Evolutionary conservation across 2,329 filamentous ascomycete species (phyloP).

Genomic region (Talaromyces rugulosus): DNA sequence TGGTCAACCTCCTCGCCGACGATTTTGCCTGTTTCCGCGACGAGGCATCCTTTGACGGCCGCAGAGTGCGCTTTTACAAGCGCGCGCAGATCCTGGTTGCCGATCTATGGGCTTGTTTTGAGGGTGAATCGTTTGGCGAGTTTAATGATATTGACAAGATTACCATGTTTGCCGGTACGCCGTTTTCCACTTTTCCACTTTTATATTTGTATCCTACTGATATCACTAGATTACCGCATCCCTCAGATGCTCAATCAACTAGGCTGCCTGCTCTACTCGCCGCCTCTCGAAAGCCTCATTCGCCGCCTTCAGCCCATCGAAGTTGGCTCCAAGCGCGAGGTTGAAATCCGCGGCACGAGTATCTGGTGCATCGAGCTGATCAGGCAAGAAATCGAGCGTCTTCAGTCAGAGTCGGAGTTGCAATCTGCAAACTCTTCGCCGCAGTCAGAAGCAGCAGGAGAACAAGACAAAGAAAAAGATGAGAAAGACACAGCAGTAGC

Average conservation of each 20-base stretch:
- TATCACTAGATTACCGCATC: slow-evolving; percentile 72
- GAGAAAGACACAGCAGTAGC: slow-evolving; percentile 2
- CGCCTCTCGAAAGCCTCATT: slow-evolving; percentile 69
- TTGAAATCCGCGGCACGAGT: slow-evolving; percentile 86
- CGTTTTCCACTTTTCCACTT: background rate
- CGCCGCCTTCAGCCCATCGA: slow-evolving; percentile 61
- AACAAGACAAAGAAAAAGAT: background rate
- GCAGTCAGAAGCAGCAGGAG: slow-evolving; percentile 2
- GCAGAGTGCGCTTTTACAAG: slow-evolving; percentile 79
- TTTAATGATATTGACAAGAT: slow-evolving; percentile 92
- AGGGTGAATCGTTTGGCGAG: slow-evolving; percentile 70
- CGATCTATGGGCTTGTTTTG: slow-evolving; percentile 94
- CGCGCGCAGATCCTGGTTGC: slow-evolving; percentile 94
- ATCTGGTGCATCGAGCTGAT: slow-evolving; percentile 97
- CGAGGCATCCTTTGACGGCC: slow-evolving; percentile 68
- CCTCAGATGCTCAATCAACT: slow-evolving; percentile 86
- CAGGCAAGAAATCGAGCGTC: slow-evolving; percentile 68
- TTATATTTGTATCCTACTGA: background rate
- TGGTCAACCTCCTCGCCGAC: slow-evolving; percentile 80
- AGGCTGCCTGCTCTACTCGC: slow-evolving; percentile 79
- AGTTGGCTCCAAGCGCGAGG: slow-evolving; percentile 71
- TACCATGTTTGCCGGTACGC: slow-evolving; percentile 82
- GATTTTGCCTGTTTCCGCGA: slow-evolving; percentile 86
- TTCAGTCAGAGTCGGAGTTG: slow-evolving; percentile 57
- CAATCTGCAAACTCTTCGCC: slow-evolving; percentile 6